Evolutionary conservation across 2,329 filamentous ascomycete species (phyloP).

Genomic region (Rutstroemia sydowiana): DNA sequence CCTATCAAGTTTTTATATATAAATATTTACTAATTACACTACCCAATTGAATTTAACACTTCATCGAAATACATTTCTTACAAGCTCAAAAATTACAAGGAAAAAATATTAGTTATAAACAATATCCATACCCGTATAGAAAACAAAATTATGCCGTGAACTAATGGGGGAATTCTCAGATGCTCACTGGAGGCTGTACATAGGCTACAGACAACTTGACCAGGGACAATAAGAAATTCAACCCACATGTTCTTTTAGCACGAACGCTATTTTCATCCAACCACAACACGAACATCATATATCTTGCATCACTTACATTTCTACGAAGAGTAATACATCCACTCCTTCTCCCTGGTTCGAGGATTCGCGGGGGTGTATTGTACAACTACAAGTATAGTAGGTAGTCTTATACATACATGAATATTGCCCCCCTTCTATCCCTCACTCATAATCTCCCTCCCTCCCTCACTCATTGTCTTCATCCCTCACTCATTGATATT

Average conservation of each 20-base stretch:
- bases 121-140: background rate
- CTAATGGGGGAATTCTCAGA: background rate
- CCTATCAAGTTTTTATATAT: background rate
- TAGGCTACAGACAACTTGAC: no score
- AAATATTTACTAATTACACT: background rate
- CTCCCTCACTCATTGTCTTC: no score
- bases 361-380: background rate
- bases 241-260: no score
- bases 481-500: no score
- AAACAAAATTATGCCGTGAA: background rate
- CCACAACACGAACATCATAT: no score
- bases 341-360: slow-evolving; percentile 1
- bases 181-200: background rate
- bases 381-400: no score
- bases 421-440: background rate
- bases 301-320: no score
- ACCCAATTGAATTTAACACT: background rate
- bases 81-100: no score
- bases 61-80: background rate
- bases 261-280: no score
- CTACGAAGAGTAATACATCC: background rate
- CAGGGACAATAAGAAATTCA: no score
- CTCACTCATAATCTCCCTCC: background rate
- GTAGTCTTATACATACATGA: no score
- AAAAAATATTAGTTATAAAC: background rate